phyloP scores from a whole-genome alignment of 352 stramenopile species.

The Phytophthora constricta region DNA sequence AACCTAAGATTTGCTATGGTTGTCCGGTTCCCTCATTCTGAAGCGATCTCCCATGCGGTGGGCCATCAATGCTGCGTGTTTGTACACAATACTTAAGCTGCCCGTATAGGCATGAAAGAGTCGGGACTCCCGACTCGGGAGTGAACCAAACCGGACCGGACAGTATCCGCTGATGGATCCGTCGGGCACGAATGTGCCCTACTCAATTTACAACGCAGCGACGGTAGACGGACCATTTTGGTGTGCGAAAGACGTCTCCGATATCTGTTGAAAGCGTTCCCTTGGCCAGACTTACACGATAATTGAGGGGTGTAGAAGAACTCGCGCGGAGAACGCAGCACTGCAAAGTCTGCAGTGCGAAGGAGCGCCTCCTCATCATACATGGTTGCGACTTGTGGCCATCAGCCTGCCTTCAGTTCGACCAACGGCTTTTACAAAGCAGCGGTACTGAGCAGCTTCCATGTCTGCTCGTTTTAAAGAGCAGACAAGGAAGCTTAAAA shows the following conservation, averaged over 20 bases:
- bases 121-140: no score
- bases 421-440: no score
- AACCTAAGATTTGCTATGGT: neutral
- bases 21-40: neutral
- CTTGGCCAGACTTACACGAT: no score
- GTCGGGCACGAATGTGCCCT: neutral
- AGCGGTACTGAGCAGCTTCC: no score
- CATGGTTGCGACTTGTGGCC: no score
- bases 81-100: no score
- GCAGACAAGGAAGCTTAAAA: no score
- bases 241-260: neutral
- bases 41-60: neutral
- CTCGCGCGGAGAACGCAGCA: neutral
- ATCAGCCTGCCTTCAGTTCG: no score
- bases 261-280: neutral
- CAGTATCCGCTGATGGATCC: neutral
- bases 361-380: no score
- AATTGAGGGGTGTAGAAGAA: neutral
- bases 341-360: no score
- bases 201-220: neutral
- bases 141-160: neutral
- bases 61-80: neutral
- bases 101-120: no score
- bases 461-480: no score
- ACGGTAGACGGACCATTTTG: constrained; percentile 2